A percentile compares a stretch with the other conserved stretches of the same genome.
Conservation (phyloP, 345 rosid species). For the Salix arbutifolia region DNA sequence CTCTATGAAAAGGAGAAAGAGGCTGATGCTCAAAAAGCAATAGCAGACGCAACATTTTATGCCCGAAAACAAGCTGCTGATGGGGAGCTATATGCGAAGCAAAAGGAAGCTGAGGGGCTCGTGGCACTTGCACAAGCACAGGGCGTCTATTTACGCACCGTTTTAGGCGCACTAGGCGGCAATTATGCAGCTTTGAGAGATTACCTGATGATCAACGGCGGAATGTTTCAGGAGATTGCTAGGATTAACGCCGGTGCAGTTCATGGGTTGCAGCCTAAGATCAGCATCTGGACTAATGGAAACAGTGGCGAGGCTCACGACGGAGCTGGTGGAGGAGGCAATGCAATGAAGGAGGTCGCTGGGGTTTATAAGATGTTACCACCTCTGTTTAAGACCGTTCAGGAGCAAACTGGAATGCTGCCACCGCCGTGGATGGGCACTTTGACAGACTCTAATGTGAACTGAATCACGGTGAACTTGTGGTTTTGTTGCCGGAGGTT, state of each 20-base stretch:
- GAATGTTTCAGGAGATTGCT: conserved; percentile 54
- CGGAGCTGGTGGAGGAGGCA: conserved; percentile 3
- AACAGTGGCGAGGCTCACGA: conserved; percentile 15
- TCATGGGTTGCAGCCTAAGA: conserved; percentile 55
- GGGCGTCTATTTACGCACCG: conserved; percentile 51
- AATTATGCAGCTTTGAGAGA: conserved; percentile 54
- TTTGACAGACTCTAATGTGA: conserved; percentile 11
- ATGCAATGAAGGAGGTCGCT: conserved; percentile 61
- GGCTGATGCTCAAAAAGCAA: conserved; percentile 62
- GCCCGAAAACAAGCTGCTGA: conserved; percentile 40
- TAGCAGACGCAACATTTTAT: conserved; percentile 53
- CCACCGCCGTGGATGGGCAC: conserved; percentile 69
- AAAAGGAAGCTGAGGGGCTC: conserved; percentile 65
- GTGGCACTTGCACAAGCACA: conserved; percentile 58
- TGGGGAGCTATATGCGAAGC: conserved; percentile 41
- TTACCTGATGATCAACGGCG: conserved; percentile 55
- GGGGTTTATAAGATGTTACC: conserved; percentile 69
- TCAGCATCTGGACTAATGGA: conserved; percentile 66
- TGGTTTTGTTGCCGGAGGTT: not conserved
- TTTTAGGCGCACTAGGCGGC: conserved; percentile 48
- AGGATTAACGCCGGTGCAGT: conserved; percentile 54
- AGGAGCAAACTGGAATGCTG: conserved; percentile 74
- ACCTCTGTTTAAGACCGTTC: conserved; percentile 65
- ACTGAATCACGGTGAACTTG: not conserved
- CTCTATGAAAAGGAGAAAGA: conserved; percentile 51